Conservation (phyloP, 192 early-diverging fungal species). For the Thamnidium elegans region DNA sequence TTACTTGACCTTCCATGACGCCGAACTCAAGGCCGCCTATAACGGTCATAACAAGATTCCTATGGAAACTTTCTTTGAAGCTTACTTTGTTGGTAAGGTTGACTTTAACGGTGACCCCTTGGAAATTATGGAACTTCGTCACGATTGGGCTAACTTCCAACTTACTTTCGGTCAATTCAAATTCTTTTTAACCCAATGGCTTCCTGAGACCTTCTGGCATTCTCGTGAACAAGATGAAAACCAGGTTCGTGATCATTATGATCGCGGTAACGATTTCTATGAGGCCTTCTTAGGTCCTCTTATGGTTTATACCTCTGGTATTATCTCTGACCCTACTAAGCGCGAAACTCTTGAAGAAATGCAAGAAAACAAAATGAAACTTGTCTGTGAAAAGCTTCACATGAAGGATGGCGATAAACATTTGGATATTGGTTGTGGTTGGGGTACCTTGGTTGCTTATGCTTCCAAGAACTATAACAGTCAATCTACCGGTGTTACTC, state of each 20-base stretch:
- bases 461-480: slow-evolving; percentile 88
- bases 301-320: slow-evolving; percentile 97
- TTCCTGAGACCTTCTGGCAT: slow-evolving; percentile 97
- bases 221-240: slow-evolving; percentile 96
- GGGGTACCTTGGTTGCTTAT: slow-evolving; percentile 90
- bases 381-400: slow-evolving; percentile 82
- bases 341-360: slow-evolving; percentile 89
- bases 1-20: slow-evolving; percentile 89
- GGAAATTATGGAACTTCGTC: slow-evolving; percentile 83
- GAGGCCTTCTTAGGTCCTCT: slow-evolving; percentile 87
- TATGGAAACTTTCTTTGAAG: slow-evolving; percentile 97
- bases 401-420: slow-evolving; percentile 85
- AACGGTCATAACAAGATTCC: slow-evolving; percentile 83
- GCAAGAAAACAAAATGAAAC: slow-evolving; percentile 93
- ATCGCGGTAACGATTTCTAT: slow-evolving; percentile 98
- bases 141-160: slow-evolving; percentile 92
- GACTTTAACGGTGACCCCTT: slow-evolving; percentile 88
- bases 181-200: slow-evolving; percentile 95
- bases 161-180: slow-evolving; percentile 81
- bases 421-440: slow-evolving; percentile 98
- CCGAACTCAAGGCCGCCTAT: slow-evolving; percentile 71
- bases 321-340: slow-evolving; percentile 71
- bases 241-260: slow-evolving; percentile 97
- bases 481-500: slow-evolving; percentile 90
- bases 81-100: slow-evolving; percentile 95